Conservation (phyloP, 1,139 yeast species). For the Candida sojae region DNA sequence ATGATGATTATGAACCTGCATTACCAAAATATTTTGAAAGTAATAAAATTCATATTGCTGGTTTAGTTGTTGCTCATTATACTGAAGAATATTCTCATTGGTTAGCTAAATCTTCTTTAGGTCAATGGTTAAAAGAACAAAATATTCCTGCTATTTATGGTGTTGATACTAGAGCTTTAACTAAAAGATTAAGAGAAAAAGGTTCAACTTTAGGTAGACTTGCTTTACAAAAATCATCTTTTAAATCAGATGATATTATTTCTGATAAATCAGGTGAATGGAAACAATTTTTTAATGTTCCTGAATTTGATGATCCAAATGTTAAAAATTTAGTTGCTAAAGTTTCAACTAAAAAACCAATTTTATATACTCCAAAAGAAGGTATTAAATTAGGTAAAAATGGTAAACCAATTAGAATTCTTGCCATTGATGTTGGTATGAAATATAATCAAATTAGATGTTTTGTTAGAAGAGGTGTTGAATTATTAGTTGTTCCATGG, state of each 20-base stretch:
- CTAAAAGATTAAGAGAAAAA: constrained; percentile 86
- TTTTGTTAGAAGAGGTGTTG: constrained; percentile 94
- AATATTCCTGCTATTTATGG: constrained; percentile 96
- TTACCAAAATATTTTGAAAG: constrained; percentile 95
- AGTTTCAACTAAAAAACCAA: constrained; percentile 80
- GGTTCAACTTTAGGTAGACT: constrained; percentile 94
- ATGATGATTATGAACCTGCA: constrained; percentile 67
- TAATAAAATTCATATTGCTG: constrained; percentile 89
- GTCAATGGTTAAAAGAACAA: constrained; percentile 90
- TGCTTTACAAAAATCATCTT: constrained; percentile 55
- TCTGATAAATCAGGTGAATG: constrained; percentile 34
- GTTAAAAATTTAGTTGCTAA: constrained; percentile 86
- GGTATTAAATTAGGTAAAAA: constrained; percentile 57
- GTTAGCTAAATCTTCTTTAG: constrained; percentile 89
- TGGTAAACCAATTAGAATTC: constrained; percentile 78
- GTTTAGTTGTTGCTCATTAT: constrained; percentile 95
- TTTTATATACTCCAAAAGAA: constrained; percentile 60
- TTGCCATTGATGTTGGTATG: constrained; percentile 97
- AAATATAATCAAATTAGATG: constrained; percentile 97
- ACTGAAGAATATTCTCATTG: constrained; percentile 95
- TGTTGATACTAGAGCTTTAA: constrained; percentile 93
- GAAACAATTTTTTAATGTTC: constrained; percentile 66
- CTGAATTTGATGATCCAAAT: constrained; percentile 95
- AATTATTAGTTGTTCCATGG: constrained; percentile 95
- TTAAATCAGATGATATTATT: constrained; percentile 34